phyloP scores from a whole-genome alignment of 768 basidiomycete genomes.

The Sporobolomyces pararoseus region DNA sequence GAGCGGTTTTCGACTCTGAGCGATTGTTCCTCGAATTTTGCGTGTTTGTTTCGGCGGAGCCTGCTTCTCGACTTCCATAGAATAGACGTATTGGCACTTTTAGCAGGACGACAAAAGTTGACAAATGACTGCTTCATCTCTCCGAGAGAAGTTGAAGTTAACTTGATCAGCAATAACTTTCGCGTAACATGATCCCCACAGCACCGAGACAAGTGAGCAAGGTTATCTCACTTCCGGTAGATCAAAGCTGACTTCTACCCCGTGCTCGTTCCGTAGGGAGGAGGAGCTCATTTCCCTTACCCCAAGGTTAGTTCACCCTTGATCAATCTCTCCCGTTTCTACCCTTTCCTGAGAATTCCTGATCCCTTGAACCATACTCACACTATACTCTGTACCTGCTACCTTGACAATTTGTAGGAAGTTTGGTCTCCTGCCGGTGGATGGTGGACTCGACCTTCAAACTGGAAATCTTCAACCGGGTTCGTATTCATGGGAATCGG shows the following conservation, averaged over 20 bases:
- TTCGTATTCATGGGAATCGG: constrained; percentile 68
- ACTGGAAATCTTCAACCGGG: constrained; percentile 82
- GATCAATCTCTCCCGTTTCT: not conserved
- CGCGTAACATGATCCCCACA: constrained; percentile 36
- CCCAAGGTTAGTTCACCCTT: constrained; percentile 48
- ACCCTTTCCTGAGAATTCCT: too few relatives aligned
- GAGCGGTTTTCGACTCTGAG: too few relatives aligned
- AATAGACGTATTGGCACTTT: too few relatives aligned
- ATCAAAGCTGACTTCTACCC: not conserved
- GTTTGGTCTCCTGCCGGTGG: constrained; percentile 95
- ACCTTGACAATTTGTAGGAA: constrained; percentile 58
- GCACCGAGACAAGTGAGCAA: constrained; percentile 26
- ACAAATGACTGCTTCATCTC: too few relatives aligned
- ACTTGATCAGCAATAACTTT: too few relatives aligned
- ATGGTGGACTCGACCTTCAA: constrained; percentile 89
- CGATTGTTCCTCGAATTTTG: too few relatives aligned
- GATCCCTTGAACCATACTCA: too few relatives aligned
- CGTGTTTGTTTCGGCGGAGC: too few relatives aligned
- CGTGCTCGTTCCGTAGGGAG: constrained; percentile 25
- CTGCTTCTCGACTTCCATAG: too few relatives aligned
- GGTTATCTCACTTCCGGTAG: not conserved
- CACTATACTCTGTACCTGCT: too few relatives aligned
- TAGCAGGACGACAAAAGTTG: too few relatives aligned
- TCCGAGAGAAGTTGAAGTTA: too few relatives aligned
- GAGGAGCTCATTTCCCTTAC: constrained; percentile 69